Evolutionary conservation across 2,329 filamentous ascomycete genomes (phyloP), one percentile per base, ranked within the genome.

Genomic region (Calonectria crousiana): DNA sequence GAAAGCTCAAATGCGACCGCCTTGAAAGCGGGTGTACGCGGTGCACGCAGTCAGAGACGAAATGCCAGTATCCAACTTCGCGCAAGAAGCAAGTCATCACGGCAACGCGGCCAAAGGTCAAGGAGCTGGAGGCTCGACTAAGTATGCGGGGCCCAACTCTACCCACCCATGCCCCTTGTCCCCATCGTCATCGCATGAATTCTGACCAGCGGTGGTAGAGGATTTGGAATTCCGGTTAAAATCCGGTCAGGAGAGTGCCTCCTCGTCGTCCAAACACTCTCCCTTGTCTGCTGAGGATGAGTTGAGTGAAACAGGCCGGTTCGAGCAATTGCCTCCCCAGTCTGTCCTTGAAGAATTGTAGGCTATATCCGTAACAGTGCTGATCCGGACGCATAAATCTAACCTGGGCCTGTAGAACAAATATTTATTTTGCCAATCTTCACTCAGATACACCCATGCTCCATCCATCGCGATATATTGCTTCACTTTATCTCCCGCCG

Each of bases 1-100:
- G 80, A 38, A 84, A 84, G 66, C 69, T 82, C 18, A 81, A 78
- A 65, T 83, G 82, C 72, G 81, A 83, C 52, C 80, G 81, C n/a
- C 49, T 71, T 0, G 75, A 65, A 38, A 80, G 81, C 3, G 71
- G 38, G 5, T 83, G 82, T 26, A 69, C 73, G 10, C 80, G 82
- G 1, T 84, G 82, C 68, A 56, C 69, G 11, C 75, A 74, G 30
- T 72, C 78, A 0, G 71, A 74, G 1, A 62, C 69, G 1, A 74
- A 72, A 14, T 83, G 82, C 23, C 73, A 77, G 16, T 83, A 83
- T 75, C 81, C 81, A 13, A 74, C 80, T 14, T 71, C 77, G 0
- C 75, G 81, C 41, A 81, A 81, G 67, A 64, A 75, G 38, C 78
- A 76, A 11, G 74, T 80, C 0, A 75, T 81, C 20, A 76, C 78